Percentiles rank a stretch among this genome's conserved stretches.
Evolutionary conservation across 352 stramenopile species (phyloP).

Genomic region (Phytophthora hybrid): DNA sequence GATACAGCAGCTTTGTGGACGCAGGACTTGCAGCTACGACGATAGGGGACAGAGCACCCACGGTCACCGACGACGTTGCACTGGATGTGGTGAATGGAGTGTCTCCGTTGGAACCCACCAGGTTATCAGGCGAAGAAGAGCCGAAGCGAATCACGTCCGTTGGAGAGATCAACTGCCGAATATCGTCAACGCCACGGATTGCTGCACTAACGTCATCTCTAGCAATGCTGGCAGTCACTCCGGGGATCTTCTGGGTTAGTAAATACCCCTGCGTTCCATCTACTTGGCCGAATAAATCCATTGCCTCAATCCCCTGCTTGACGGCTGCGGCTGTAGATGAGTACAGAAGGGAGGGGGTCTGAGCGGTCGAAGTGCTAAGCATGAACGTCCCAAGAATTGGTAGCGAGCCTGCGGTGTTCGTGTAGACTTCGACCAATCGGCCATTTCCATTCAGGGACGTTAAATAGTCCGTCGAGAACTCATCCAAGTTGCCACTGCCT

Average conservation of each 20-base stretch:
- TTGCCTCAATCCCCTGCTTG: constrained; percentile 79
- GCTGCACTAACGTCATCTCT: constrained; percentile 62
- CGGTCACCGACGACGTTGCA: constrained; percentile 58
- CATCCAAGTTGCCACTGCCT: constrained; percentile 80
- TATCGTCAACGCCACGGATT: constrained; percentile 63
- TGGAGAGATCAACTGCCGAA: constrained; percentile 68
- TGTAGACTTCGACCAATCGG: constrained; percentile 62
- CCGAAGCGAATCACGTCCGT: constrained; percentile 79
- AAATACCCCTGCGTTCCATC: constrained; percentile 63
- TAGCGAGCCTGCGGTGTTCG: constrained; percentile 54
- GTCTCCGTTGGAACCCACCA: constrained; percentile 74
- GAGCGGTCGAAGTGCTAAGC: constrained; percentile 45
- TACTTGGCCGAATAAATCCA: constrained; percentile 82
- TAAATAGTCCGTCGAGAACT: constrained; percentile 47
- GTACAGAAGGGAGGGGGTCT: constrained; percentile 67
- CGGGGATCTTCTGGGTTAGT: constrained; percentile 63
- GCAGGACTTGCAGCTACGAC: constrained; percentile 35
- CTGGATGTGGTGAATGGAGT: constrained; percentile 58
- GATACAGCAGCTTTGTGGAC: constrained; percentile 69
- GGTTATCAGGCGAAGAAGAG: constrained; percentile 40
- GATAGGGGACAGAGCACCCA: constrained; percentile 57
- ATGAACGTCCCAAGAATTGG: constrained; percentile 65
- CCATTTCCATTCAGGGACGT: constrained; percentile 49
- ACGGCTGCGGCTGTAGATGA: constrained; percentile 64
- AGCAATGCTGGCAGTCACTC: constrained; percentile 55